Base-by-base conservation (phyloP, 176 grass and related monocot genomes). In the Phoenix dactylifera region DNA sequence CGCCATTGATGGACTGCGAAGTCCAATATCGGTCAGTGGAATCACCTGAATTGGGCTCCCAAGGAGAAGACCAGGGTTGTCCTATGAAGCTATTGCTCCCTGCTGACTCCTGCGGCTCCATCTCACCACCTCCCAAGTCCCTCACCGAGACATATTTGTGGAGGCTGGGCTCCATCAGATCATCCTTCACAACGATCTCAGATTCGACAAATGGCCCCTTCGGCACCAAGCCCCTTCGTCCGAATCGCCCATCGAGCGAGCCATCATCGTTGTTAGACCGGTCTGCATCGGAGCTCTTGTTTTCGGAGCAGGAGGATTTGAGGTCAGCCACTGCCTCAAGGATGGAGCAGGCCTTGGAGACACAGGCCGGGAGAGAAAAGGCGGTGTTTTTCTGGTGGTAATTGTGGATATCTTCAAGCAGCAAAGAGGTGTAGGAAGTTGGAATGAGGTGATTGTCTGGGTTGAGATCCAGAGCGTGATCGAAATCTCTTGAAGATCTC, bases 311-410 rank as follows among this genome's bases (percentile, higher is more conserved):
- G 0, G 81, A 83, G 1, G 87, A 92, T 69, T 98, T 91, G 73
- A 98, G 85, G 32, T 92, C 87, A 0, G 87, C 93, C 15, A 98
- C 93, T 3, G 93, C 93, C 71, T 98, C 93, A 2, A 98, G 84
- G 49, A 98, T 98, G n/a, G 93, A 98, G 63, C 84, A 91, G 63
- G 93, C 93, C 79, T 98, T 92, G 4, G 93, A 92, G 28, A 98
- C 80, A 35, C 93, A 98, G 20, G 81, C 93, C 1, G 93, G 93
- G 70, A 98, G 77, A 24, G 87, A 82, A 70, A 98, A 88, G 5
- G 65, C 51, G 19, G 55, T 60, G 66, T 52, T 59, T 44, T 77
- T 73, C 59, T 96, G 92, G 75, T 97, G 87, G 18, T 91, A 91
- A 62, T 82, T 90, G 51, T 92, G 79, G 72, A 98, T 92, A 56